phyloP scores from a whole-genome alignment of 805 yeast genomes.

The Candida pseudoglaebosa region DNA sequence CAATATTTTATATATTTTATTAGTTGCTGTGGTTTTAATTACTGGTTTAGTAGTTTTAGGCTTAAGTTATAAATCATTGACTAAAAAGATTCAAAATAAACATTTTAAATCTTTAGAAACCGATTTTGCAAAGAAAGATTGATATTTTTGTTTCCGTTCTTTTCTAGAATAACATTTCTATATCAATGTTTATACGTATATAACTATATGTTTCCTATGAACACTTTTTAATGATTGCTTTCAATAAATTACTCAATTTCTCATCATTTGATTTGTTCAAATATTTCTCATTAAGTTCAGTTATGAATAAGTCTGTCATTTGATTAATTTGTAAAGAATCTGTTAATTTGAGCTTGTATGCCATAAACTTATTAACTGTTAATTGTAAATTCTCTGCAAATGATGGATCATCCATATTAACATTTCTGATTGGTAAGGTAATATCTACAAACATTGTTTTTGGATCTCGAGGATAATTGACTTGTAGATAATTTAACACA shows the following conservation, averaged over 20 bases:
- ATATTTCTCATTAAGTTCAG: constrained; percentile 23
- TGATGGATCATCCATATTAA: constrained; percentile 30
- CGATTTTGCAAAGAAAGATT: constrained; percentile 22
- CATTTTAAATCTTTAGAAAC: constrained; percentile 20
- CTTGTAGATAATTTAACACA: constrained; percentile 51
- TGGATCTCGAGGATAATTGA: constrained; percentile 34
- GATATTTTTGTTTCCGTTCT: background rate
- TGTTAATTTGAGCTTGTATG: constrained; percentile 47
- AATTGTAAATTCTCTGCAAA: constrained; percentile 62
- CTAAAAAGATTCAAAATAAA: constrained; percentile 12
- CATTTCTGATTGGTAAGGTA: constrained; percentile 62
- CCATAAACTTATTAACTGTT: constrained; percentile 66
- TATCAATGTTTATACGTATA: background rate
- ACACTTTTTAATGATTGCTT: constrained; percentile 39
- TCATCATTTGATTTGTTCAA: constrained; percentile 18
- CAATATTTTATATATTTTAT: constrained; percentile 14
- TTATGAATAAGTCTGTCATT: constrained; percentile 27
- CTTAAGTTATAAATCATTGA: constrained; percentile 21
- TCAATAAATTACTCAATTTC: constrained; percentile 28
- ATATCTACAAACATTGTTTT: constrained; percentile 51
- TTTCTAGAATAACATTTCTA: background rate
- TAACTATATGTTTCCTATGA: background rate
- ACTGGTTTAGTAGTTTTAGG: constrained; percentile 22
- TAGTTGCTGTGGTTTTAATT: constrained; percentile 19
- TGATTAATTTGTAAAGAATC: constrained; percentile 25